Evolutionary conservation across 805 yeast genomes (phyloP).

Genomic region (Saturnispora bothae): DNA sequence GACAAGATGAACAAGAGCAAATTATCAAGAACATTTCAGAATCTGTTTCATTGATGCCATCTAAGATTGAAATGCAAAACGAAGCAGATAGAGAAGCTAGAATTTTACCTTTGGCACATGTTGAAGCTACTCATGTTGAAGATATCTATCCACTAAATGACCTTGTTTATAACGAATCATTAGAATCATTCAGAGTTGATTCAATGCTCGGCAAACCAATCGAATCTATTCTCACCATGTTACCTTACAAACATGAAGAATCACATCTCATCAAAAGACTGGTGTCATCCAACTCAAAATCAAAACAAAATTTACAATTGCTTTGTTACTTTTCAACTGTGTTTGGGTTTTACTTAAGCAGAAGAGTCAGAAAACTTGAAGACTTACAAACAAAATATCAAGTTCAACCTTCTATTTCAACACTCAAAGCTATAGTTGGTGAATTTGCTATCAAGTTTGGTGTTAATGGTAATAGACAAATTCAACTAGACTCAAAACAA

Average conservation of each 20-base stretch:
- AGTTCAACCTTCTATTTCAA: conserved; percentile 65
- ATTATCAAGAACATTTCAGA: conserved; percentile 71
- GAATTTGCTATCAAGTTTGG: conserved; percentile 48
- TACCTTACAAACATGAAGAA: conserved; percentile 43
- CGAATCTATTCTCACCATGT: conserved; percentile 40
- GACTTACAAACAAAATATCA: conserved; percentile 51
- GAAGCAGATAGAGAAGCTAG: conserved; percentile 52
- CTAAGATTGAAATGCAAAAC: conserved; percentile 50
- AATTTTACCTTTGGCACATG: conserved; percentile 72
- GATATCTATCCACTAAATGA: conserved; percentile 68
- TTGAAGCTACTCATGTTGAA: conserved; percentile 72
- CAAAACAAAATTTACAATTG: conserved; percentile 49
- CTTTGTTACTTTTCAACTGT: conserved; percentile 74
- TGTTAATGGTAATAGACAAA: conserved; percentile 35
- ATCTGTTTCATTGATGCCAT: conserved; percentile 64
- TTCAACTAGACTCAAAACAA: conserved; percentile 72
- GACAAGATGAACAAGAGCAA: conserved; percentile 52
- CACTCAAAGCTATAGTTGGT: conserved; percentile 61
- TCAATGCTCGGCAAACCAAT: conserved; percentile 36
- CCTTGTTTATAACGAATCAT: conserved; percentile 61
- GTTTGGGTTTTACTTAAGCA: conserved; percentile 67
- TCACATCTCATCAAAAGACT: conserved; percentile 5
- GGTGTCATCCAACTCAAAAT: conserved; percentile 27
- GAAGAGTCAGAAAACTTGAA: conserved; percentile 52
- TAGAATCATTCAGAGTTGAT: conserved; percentile 52